Conservation (phyloP, 192 early-diverging fungal genomes). For the Dissophora globulifera region DNA sequence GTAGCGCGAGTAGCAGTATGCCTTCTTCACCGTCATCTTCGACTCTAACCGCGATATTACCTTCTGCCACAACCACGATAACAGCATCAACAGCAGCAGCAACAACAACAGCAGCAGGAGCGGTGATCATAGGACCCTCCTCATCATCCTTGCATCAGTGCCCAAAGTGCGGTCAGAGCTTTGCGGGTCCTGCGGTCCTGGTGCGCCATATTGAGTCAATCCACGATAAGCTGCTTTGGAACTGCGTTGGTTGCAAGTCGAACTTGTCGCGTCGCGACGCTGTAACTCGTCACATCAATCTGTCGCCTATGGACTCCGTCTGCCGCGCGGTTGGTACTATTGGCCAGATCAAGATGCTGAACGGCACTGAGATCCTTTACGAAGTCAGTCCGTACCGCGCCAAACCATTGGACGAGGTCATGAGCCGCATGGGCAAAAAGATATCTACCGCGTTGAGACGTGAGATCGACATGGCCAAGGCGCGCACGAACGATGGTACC, state of each 20-base stretch:
- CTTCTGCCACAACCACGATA: neutral
- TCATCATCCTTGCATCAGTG: slow-evolving; percentile 24
- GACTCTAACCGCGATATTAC: neutral
- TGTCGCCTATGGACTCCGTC: slow-evolving; percentile 49
- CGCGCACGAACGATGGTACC: neutral
- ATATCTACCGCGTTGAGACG: slow-evolving; percentile 5
- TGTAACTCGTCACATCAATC: slow-evolving; percentile 47
- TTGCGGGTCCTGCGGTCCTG: slow-evolving; percentile 43
- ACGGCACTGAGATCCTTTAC: slow-evolving; percentile 33
- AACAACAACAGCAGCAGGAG: neutral
- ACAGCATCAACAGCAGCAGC: neutral
- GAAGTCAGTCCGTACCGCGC: slow-evolving; percentile 28
- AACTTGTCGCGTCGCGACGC: slow-evolving; percentile 43
- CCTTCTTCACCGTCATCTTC: neutral
- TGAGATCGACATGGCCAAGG: slow-evolving; percentile 25
- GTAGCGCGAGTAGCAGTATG: neutral
- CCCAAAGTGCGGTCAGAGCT: slow-evolving; percentile 22
- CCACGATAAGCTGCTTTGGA: slow-evolving; percentile 49
- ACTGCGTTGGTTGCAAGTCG: slow-evolving; percentile 49
- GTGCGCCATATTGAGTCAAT: slow-evolving; percentile 47
- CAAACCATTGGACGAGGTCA: slow-evolving; percentile 43
- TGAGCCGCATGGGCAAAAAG: slow-evolving; percentile 41
- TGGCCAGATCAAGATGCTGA: slow-evolving; percentile 46
- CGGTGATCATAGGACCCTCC: neutral
- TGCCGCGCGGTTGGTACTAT: slow-evolving; percentile 37